Evolutionary conservation across 305 asterid species (phyloP), one percentile per base, ranked within the genome.

Genomic region (Fraxinus dipetala): DNA sequence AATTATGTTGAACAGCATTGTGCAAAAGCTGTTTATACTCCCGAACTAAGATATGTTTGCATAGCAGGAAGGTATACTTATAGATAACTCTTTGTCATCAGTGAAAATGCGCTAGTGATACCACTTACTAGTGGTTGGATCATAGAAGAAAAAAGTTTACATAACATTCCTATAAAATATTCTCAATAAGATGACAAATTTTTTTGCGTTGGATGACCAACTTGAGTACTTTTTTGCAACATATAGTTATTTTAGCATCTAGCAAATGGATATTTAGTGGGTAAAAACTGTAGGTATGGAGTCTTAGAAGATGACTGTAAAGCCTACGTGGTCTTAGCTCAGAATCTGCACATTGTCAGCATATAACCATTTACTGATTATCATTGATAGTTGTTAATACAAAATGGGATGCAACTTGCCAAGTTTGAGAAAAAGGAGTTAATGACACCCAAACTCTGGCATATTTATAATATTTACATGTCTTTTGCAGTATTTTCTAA

Each of bases 31-130:
- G 96, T 94, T 75, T 91, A 94, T 88, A 87, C 94, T 61, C 93
- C 94, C 34, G 87, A 92, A 86, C 88, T 95, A 72, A 94, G 94
- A 95, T 94, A 91, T 61, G 99, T 94, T 63, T 95, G 98, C 86
- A 76, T 95, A 32, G 97, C 97, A 75, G 99, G 99, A 83, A 95
- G 99, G 99, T 95, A 22, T 0, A 9, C 31, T 9, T 54, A 4
- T 16, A 59, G 69, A 59, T 9, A 3, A 63, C 72, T 24, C 72
- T 63, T 63, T 59, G 13, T 10, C 26, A 63, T 24, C 8, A 63
- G 31, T 63, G 72, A 59, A 59, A 59, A 18, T 20, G 69, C 30
- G 8, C 28, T 18, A 18, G 30, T 6, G 69, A n/a, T 18, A 20
- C 20, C 69, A 59, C 28, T 59, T 59, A 59, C 20, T 4, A 51